Conservation (phyloP, 1,139 yeast genomes). For the Saccharomyces hybrid region DNA sequence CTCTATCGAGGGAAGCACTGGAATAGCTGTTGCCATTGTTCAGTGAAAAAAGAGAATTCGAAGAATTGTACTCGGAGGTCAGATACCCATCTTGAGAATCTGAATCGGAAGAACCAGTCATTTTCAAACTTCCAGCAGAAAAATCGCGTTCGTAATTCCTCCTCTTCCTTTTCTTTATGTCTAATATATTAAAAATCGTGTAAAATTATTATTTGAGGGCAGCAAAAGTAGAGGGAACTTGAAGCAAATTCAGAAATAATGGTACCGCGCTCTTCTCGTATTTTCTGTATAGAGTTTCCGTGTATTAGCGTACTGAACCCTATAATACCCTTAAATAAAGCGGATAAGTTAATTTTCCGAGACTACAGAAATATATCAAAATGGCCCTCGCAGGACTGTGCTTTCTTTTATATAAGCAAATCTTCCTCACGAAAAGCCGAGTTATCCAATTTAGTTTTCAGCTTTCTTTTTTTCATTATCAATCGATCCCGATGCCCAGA, state of each 20-base stretch:
- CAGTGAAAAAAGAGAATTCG: constrained; percentile 20
- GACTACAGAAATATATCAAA: neutral
- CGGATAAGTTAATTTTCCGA: neutral
- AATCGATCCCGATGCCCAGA: neutral
- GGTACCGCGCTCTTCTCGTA: neutral
- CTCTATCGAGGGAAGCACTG: constrained; percentile 9
- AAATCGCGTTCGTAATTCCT: neutral
- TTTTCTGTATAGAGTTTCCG: neutral
- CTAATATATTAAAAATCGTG: neutral
- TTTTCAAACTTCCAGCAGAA: neutral
- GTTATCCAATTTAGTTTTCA: neutral
- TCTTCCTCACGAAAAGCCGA: neutral
- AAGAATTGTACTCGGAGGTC: constrained; percentile 12
- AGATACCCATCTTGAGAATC: constrained; percentile 1
- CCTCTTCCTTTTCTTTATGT: neutral
- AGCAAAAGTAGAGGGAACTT: neutral
- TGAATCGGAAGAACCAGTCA: neutral
- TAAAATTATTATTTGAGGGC: neutral
- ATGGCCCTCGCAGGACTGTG: neutral
- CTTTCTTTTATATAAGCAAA: neutral
- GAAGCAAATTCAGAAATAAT: neutral
- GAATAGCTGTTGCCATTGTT: constrained; percentile 9
- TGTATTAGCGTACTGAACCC: neutral
- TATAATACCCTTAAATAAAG: neutral
- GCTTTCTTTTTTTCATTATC: neutral